A percentile compares a stretch with the other conserved stretches of the same genome.
phyloP scores from a whole-genome alignment of 2,329 filamentous ascomycete genomes.

The Calycina herbarum region DNA sequence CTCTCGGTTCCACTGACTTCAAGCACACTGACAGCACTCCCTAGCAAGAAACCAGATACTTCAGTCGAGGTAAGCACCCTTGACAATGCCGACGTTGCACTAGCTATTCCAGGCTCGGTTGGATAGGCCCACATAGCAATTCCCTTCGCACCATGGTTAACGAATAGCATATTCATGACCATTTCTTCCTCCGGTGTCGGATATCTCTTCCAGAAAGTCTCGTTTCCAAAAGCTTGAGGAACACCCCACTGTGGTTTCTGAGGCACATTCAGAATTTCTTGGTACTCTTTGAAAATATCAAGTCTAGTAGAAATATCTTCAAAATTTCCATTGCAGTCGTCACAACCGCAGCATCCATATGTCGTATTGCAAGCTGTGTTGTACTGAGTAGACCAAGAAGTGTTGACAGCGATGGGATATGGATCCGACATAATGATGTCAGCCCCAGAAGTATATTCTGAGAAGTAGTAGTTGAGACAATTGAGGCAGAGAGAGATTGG shows the following conservation, averaged over 20 bases:
- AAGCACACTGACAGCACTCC: constrained; percentile 11
- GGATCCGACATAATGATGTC: constrained; percentile 53
- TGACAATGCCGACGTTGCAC: constrained; percentile 41
- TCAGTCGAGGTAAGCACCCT: constrained; percentile 37
- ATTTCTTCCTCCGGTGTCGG: constrained; percentile 47
- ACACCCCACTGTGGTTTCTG: constrained; percentile 50
- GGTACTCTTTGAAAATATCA: constrained; percentile 44
- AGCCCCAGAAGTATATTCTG: constrained; percentile 49
- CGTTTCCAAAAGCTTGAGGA: constrained; percentile 50
- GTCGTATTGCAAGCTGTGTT: constrained; percentile 50
- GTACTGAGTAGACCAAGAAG: constrained; percentile 46
- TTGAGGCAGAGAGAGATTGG: constrained; percentile 53
- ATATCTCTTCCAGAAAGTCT: constrained; percentile 48
- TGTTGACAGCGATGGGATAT: constrained; percentile 51
- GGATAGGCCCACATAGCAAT: constrained; percentile 50
- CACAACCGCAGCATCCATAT: constrained; percentile 55
- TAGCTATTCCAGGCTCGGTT: constrained; percentile 38
- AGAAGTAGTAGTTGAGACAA: constrained; percentile 53
- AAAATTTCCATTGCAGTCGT: constrained; percentile 45
- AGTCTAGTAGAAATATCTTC: constrained; percentile 47
- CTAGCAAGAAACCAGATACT: constrained; percentile 40
- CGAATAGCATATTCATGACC: constrained; percentile 47
- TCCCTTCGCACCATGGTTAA: constrained; percentile 52
- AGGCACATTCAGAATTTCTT: constrained; percentile 39
- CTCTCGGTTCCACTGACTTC: constrained; percentile 30